Conservation (phyloP, 345 rosid species). For the Turnera subulata region DNA sequence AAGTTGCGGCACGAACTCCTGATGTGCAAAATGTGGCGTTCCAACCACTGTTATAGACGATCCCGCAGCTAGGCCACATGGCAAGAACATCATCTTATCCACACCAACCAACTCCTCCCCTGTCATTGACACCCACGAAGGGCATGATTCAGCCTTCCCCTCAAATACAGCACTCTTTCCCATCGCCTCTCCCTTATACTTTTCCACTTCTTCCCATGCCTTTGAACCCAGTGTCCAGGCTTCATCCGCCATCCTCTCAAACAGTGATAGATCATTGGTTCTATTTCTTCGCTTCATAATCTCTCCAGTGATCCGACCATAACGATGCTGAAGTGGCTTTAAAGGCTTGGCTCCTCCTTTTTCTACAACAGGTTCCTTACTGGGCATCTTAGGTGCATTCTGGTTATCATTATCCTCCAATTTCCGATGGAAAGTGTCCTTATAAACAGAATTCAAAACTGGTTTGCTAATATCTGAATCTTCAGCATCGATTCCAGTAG, state of each 20-base stretch:
- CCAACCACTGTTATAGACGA: slow-evolving; percentile 94
- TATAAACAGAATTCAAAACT: slow-evolving; percentile 48
- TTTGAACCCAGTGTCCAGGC: slow-evolving; percentile 88
- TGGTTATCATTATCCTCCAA: slow-evolving; percentile 57
- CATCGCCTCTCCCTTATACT: slow-evolving; percentile 41
- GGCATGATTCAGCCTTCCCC: slow-evolving; percentile 61
- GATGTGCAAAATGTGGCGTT: slow-evolving; percentile 80
- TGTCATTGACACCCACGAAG: slow-evolving; percentile 70
- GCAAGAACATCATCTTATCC: slow-evolving; percentile 71
- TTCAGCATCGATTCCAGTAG: slow-evolving; percentile 29
- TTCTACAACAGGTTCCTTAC: slow-evolving; percentile 38
- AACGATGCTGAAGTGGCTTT: slow-evolving; percentile 55
- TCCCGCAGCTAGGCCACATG: slow-evolving; percentile 93
- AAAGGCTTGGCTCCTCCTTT: slow-evolving; percentile 30
- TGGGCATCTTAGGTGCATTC: slow-evolving; percentile 54
- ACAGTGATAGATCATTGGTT: slow-evolving; percentile 50
- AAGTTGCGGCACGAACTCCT: slow-evolving; percentile 77
- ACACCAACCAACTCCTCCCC: slow-evolving; percentile 68
- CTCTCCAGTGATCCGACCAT: slow-evolving; percentile 78
- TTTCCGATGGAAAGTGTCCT: slow-evolving; percentile 60
- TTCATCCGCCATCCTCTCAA: slow-evolving; percentile 88
- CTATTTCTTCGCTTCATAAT: slow-evolving; percentile 65
- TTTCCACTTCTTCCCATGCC: slow-evolving; percentile 83
- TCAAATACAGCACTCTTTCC: slow-evolving; percentile 35
- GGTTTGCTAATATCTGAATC: slow-evolving; percentile 60